These are phyloP conservation scores for Psilocybe tampanensis DNA, from an alignment of 768 basidiomycete genomes.

Conservation along the genomic window DNA sequence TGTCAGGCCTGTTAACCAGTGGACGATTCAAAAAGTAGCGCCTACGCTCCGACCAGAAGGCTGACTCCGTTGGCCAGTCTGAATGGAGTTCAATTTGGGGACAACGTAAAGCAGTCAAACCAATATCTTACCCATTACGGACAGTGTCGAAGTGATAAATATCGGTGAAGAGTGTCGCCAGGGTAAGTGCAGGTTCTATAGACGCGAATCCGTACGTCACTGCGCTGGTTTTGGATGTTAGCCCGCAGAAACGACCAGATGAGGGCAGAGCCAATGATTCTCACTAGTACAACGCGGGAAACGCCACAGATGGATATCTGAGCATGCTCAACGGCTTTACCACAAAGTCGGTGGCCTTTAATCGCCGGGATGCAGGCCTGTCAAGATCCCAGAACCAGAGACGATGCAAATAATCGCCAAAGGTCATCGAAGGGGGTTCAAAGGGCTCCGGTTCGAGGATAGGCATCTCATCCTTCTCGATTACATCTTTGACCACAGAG, in stretches of 20 bases:
- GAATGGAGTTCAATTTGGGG: background rate
- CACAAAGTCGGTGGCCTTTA: constrained; percentile 30
- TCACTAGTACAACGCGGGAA: constrained; percentile 40
- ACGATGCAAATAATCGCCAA: constrained; percentile 27
- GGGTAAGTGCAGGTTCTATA: constrained; percentile 40
- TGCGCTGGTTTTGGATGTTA: constrained; percentile 21
- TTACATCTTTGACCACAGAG: constrained; percentile 15
- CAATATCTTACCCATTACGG: constrained; percentile 31
- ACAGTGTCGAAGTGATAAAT: constrained; percentile 42
- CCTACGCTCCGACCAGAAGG: constrained; percentile 37
- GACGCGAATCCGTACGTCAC: constrained; percentile 41
- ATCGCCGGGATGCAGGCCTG: constrained; percentile 27
- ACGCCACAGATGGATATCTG: constrained; percentile 41
- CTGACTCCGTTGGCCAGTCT: constrained; percentile 40
- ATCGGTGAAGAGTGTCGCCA: constrained; percentile 39
- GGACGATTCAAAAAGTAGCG: background rate
- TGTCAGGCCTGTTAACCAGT: background rate
- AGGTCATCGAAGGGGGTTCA: constrained; percentile 27
- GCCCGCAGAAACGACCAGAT: background rate
- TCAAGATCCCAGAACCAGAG: constrained; percentile 34
- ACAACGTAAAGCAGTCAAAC: background rate
- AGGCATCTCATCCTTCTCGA: constrained; percentile 8
- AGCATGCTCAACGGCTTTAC: constrained; percentile 39
- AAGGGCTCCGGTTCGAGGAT: constrained; percentile 20
- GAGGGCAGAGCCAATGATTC: background rate